These are phyloP conservation scores for Penicillium vulpinum DNA, from an alignment of 2,329 filamentous ascomycete species.

Conservation along the genomic window DNA sequence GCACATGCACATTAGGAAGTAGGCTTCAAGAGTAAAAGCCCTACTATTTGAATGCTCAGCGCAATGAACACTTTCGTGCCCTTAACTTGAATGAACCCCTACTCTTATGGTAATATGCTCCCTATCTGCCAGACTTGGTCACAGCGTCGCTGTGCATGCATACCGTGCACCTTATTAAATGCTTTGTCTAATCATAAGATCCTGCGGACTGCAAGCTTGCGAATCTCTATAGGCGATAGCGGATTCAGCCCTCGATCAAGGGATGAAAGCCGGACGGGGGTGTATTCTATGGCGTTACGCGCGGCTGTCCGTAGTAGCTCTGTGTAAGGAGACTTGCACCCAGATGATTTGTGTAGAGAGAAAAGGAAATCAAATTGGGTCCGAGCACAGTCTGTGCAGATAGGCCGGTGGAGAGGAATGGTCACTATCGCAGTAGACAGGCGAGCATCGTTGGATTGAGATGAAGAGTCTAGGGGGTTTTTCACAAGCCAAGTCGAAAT, in stretches of 20 bases:
- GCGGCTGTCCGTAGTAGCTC: neutral
- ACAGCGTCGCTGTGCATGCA: neutral
- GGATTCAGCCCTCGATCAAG: neutral
- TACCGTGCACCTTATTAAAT: neutral
- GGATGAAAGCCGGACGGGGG: no score
- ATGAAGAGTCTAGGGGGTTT: neutral
- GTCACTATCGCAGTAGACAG: neutral
- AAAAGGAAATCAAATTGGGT: neutral
- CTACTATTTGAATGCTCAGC: neutral
- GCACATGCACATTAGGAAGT: neutral
- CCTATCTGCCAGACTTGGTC: neutral
- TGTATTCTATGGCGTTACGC: neutral
- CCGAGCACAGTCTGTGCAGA: neutral
- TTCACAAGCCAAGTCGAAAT: neutral
- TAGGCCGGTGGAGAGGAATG: neutral
- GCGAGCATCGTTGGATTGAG: neutral
- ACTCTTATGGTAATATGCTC: neutral
- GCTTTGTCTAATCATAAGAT: neutral
- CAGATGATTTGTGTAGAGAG: neutral
- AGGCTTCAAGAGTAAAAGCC: neutral
- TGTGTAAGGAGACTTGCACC: neutral
- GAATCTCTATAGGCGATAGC: neutral
- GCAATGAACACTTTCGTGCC: neutral
- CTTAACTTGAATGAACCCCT: neutral
- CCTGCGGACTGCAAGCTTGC: neutral